Base-by-base conservation (phyloP, 805 yeast genomes). In the Lachancea waltii region DNA sequence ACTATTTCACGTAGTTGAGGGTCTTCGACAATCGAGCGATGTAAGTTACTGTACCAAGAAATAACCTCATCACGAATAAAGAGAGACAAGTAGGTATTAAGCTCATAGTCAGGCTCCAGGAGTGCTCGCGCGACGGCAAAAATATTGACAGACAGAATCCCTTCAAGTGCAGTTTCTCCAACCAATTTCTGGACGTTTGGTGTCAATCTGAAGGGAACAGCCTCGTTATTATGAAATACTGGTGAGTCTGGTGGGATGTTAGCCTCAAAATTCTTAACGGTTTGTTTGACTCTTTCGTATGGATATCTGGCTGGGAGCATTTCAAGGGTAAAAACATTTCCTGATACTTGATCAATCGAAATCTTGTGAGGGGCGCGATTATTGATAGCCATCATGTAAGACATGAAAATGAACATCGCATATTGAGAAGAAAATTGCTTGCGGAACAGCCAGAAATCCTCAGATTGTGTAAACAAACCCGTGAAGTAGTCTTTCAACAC, bases 391-490 rank as follows among this genome's bases (percentile, higher is more conserved):
- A 92, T 77, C 87, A 90, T 82, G 54, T 85, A 86, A 0, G 97
- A 85, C 72, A 89, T 79, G 61, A 90, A 90, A 30, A 86, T 78
- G 51, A 92, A 83, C 0, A 95, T 79, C 4, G 97, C 97, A 63
- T 90, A 92, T 61, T 89, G 95, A 19, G 95, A 81, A 4, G 96
- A 78, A 56, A 92, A 94, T 55, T 89, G 96, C 53, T 87, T 86
- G 46, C 97, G 75, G 79, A 94, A 92, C 36, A 90, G 64, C 98
- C 98, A 92, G 69, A 90, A 92, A 53, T 90, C 97, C 60, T 84
- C 96, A 58, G 81, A 94, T 42, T 78, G 73, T 9, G 81, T 72
- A 60, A 79, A 92, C 28, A 79, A 65, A 5, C 69, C 70, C 40
- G 80, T 59, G 55, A 87, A 92, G 58, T 84, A 82, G 47, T 84